Base-by-base conservation (phyloP, 495 filamentous ascomycete species). In the Neurospora sp. region DNA sequence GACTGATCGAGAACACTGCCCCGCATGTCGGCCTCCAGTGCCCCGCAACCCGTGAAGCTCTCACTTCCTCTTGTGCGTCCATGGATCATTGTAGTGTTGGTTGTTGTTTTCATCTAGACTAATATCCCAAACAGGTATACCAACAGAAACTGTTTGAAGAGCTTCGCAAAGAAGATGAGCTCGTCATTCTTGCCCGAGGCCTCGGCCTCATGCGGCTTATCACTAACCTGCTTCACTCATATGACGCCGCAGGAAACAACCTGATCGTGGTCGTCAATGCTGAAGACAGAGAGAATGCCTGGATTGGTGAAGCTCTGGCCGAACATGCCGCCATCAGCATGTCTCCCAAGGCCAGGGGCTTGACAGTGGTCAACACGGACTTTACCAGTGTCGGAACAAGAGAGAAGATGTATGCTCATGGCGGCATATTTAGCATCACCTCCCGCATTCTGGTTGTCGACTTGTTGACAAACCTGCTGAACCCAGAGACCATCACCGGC, bases 341-440 rank as follows among this genome's bases (percentile, higher is more conserved):
- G 80, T 83, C 86, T 72, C 87, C 92, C 14, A 90, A 91, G 75
- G 93, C 93, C 27, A 88, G 93, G 75, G 96, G 96, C 2, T 83
- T 99, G 77, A 94, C 90, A 74, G 86, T 97, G 39, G 94, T 99
- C 78, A 98, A 97, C 82, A 98, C 96, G 5, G 96, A 99, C 81
- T 89, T 90, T 79, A 94, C 94, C 81, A 94, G 89, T 74, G 94
- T 99, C 7, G 88, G 88, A 2, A 90, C 91, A 73, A 89, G 95
- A 77, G 93, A 97, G 83, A 95, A 93, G 82, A 90, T 97, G 84
- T 99, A 99, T 83, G 83, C 88, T 2, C 85, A 89, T 73, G 96
- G 96, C 37, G 96, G 96, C 71, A 92, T 98, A 79, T 92, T 97
- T 83, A 97, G 95, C 86, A 91, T 98, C 77, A 99, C 96, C 39